Evolutionary conservation across 441 rosid species (phyloP), one percentile per base, ranked within the genome.

Genomic region (Populus tomentosa): DNA sequence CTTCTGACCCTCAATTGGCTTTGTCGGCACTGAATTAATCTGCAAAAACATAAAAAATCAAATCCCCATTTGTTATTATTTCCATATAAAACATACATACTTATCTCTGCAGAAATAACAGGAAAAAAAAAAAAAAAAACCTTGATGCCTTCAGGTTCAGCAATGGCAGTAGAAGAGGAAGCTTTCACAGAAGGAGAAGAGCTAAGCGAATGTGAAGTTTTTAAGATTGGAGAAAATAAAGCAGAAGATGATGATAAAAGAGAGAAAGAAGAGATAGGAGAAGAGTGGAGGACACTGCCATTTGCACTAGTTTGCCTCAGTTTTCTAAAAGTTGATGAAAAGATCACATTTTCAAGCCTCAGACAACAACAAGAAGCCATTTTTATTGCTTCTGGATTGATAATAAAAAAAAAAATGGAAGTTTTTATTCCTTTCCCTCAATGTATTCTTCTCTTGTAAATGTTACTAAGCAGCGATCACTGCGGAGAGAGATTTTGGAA

Each of bases 1-100:
- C 87, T 91, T 96, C 80, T 91, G 98, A 26, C 97, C 99, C 59
- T 94, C 92, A 40, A 96, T 89, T 10, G 97, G 97, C 90, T 89
- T 90, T 69, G 97, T 94, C 2, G 97, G 87, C 78, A 96, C 83
- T 42, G 94, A 94, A 77, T 82, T 87, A 76, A 94, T 80, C 97
- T 94, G 80, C 71, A 71, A 70, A 33, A 70, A 76, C 73, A 69
- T 2, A 50, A 61, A 20, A 40, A 36, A 77, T 1, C 26, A 67
- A 28, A 67, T 18, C 5, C 64, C 50, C 10, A 38, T 65, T 20
- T 14, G 11, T 30, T 8, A 59, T 18, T 21, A 21, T 21, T 21
- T 21, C 28, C 65, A 61, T 61, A 70, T 7, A 62, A 23, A 9
- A 73, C 38, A 21, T 24, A 20, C n/a, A 71, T 69, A 59, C 36